Conservation (phyloP, 2,329 filamentous ascomycete species). For the Neonectria ditissima region DNA sequence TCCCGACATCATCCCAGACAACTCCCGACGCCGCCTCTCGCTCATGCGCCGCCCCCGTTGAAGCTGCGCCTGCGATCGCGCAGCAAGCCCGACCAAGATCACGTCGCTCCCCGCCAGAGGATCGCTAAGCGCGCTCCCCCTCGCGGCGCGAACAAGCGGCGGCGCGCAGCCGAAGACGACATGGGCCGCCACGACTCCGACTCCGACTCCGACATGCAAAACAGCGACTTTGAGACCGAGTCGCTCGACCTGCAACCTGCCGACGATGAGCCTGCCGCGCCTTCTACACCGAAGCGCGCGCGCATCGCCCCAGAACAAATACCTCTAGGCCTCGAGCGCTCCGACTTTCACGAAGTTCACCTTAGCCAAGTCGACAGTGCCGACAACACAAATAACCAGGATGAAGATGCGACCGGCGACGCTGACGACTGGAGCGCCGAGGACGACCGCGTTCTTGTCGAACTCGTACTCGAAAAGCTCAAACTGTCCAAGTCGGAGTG, state of each 20-base stretch:
- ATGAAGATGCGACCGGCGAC: constrained; percentile 59
- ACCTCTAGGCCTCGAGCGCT: constrained; percentile 68
- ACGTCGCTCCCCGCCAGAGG: constrained; percentile 55
- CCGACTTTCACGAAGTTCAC: constrained; percentile 68
- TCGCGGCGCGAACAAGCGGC: constrained; percentile 66
- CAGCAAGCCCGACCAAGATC: constrained; percentile 45
- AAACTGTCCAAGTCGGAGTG: constrained; percentile 73
- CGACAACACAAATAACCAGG: constrained; percentile 47
- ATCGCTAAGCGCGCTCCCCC: constrained; percentile 64
- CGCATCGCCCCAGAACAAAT: constrained; percentile 71
- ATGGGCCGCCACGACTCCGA: constrained; percentile 51
- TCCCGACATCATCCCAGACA: constrained; percentile 47
- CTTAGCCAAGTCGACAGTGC: constrained; percentile 45
- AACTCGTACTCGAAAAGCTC: constrained; percentile 75
- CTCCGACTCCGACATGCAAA: constrained; percentile 41
- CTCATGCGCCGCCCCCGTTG: constrained; percentile 62
- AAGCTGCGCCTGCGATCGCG: constrained; percentile 68
- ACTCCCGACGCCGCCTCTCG: constrained; percentile 67
- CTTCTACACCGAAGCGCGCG: constrained; percentile 69
- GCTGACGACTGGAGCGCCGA: constrained; percentile 69
- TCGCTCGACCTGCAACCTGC: constrained; percentile 27
- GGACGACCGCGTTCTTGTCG: constrained; percentile 74
- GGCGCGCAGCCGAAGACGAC: constrained; percentile 61
- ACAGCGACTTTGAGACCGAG: constrained; percentile 54
- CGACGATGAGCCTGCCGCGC: constrained; percentile 45